phyloP scores from a whole-genome alignment of 768 basidiomycete species.

The Tephrocybe sp. region DNA sequence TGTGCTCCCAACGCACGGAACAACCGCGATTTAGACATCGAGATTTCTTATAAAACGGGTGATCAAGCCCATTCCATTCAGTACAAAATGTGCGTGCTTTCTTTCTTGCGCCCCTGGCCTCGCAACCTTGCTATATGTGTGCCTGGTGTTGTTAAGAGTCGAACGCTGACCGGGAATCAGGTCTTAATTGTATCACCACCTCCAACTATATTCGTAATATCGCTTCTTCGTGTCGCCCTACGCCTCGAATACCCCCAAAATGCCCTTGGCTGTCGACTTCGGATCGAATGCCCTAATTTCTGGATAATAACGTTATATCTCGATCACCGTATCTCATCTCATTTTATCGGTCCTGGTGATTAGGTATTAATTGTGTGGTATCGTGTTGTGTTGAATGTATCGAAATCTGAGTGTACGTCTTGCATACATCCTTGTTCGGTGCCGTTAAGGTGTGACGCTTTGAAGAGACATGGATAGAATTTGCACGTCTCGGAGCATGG shows the following conservation, averaged over 20 bases:
- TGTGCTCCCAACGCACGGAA: constrained; percentile 92
- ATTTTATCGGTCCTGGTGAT: not conserved
- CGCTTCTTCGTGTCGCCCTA: not conserved
- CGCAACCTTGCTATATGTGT: constrained; percentile 14
- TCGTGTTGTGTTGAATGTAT: not conserved
- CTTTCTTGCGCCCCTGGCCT: constrained; percentile 18
- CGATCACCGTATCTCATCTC: not conserved
- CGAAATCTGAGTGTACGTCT: constrained; percentile 7
- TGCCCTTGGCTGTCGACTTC: constrained; percentile 3
- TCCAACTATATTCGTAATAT: not conserved
- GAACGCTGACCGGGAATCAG: constrained; percentile 71
- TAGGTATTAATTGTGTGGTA: constrained; percentile 15
- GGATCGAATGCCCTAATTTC: not conserved
- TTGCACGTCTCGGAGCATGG: no score
- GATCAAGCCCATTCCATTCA: constrained; percentile 45
- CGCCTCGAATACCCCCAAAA: not conserved
- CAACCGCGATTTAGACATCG: constrained; percentile 94
- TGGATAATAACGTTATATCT: constrained; percentile 3
- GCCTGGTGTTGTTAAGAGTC: constrained; percentile 24
- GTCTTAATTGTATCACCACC: constrained; percentile 53
- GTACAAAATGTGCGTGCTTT: constrained; percentile 83
- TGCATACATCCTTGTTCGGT: not conserved
- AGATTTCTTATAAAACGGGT: constrained; percentile 63
- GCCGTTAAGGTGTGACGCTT: not conserved
- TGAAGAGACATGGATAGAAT: not conserved